Evolutionary conservation across 1,284 basidiomycete genomes (phyloP).

Genomic region (Sporisorium sorghi): DNA sequence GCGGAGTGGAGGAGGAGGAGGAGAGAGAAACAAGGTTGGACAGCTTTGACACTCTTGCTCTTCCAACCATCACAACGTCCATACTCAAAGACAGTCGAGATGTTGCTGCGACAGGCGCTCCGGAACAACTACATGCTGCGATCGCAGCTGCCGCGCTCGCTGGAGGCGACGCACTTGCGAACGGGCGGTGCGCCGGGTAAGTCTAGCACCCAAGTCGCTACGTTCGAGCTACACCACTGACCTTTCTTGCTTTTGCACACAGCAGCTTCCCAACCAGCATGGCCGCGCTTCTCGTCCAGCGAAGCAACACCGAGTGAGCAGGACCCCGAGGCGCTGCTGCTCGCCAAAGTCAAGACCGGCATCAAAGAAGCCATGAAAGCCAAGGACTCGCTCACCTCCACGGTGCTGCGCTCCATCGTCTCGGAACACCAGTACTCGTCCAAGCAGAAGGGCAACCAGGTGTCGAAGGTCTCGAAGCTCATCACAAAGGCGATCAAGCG

Average conservation of each 20-base stretch:
- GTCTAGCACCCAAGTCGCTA: background rate
- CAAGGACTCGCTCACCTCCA: slow-evolving; percentile 53
- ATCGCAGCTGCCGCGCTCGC: slow-evolving; percentile 33
- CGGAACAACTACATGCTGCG: slow-evolving; percentile 38
- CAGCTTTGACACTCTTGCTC: background rate
- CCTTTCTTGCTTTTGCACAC: background rate
- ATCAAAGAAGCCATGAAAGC: slow-evolving; percentile 61
- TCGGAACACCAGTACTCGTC: slow-evolving; percentile 59
- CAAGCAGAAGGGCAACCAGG: slow-evolving; percentile 48
- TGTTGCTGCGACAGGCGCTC: slow-evolving; percentile 40
- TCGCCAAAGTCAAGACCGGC: slow-evolving; percentile 50
- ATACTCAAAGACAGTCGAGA: slow-evolving; percentile 1
- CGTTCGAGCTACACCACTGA: background rate
- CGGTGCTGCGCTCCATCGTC: slow-evolving; percentile 55
- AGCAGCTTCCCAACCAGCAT: slow-evolving; percentile 16
- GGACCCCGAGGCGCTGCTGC: slow-evolving; percentile 42
- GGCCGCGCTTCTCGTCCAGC: slow-evolving; percentile 31
- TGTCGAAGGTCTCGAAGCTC: slow-evolving; percentile 43
- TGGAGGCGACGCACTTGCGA: slow-evolving; percentile 23
- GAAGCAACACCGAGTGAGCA: slow-evolving; percentile 15
- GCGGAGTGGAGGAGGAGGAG: slow-evolving; percentile 41
- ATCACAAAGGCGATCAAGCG: slow-evolving; percentile 56
- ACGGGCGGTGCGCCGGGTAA: slow-evolving; percentile 19
- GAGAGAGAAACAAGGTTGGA: slow-evolving; percentile 8
- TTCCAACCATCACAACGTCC: slow-evolving; percentile 1